phyloP scores from a whole-genome alignment of 345 rosid genomes.

The Aurinia saxatilis region DNA sequence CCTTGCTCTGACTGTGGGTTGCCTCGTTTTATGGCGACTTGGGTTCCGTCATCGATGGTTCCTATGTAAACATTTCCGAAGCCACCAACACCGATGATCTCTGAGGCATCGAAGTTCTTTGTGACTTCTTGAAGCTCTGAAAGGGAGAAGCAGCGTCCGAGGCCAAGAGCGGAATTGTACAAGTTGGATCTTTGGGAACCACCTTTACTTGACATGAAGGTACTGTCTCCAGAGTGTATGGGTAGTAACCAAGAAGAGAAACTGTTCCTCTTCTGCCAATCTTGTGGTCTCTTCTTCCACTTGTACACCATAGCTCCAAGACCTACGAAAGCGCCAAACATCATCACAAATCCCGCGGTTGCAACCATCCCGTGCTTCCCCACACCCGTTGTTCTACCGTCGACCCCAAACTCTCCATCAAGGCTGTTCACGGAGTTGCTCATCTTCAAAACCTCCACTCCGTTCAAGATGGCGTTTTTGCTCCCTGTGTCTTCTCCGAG shows the following conservation, averaged over 20 bases:
- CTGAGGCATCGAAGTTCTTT: conserved; percentile 45
- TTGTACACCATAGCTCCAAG: conserved; percentile 71
- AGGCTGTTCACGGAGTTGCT: conserved; percentile 62
- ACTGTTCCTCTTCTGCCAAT: conserved; percentile 75
- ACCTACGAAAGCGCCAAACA: conserved; percentile 77
- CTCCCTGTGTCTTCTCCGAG: conserved; percentile 41
- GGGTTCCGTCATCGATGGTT: conserved; percentile 48
- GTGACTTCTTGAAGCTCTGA: conserved; percentile 72
- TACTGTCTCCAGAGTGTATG: conserved; percentile 47
- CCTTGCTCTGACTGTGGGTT: conserved; percentile 85
- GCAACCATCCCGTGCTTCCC: conserved; percentile 42
- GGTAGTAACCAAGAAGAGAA: conserved; percentile 82
- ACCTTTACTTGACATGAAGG: conserved; percentile 51
- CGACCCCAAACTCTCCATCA: conserved; percentile 69
- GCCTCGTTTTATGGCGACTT: conserved; percentile 76
- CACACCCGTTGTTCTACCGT: conserved; percentile 27
- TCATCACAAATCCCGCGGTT: conserved; percentile 66
- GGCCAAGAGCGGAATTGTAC: conserved; percentile 40
- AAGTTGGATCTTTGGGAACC: conserved; percentile 45
- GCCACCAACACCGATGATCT: conserved; percentile 69
- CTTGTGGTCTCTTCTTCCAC: conserved; percentile 72
- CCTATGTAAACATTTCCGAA: conserved; percentile 73
- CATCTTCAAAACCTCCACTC: conserved; percentile 62
- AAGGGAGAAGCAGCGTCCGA: conserved; percentile 57
- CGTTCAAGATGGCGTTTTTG: conserved; percentile 58